phyloP scores from a whole-genome alignment of 306 rosid species.

The Castanospermum australe region DNA sequence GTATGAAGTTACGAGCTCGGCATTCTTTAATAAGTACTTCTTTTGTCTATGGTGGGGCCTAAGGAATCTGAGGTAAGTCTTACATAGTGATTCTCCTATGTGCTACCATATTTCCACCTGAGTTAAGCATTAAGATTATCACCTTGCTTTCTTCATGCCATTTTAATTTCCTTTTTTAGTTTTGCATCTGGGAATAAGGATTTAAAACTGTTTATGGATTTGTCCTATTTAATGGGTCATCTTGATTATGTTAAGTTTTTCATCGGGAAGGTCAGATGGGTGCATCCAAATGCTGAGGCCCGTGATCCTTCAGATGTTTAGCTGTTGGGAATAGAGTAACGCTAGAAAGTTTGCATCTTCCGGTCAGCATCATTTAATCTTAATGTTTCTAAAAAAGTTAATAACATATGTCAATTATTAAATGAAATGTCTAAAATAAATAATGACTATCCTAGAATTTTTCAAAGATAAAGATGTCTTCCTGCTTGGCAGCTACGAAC shows the following conservation, averaged over 20 bases:
- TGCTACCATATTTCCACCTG: background rate
- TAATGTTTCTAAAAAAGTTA: background rate
- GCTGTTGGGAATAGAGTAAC: background rate
- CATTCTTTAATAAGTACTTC: constrained; percentile 80
- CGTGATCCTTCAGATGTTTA: background rate
- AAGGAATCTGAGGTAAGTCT: constrained; percentile 71
- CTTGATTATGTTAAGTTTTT: background rate
- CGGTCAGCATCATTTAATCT: background rate
- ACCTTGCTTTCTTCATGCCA: background rate
- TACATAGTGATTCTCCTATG: background rate
- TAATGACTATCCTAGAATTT: no score
- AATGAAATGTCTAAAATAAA: no score
- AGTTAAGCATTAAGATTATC: background rate
- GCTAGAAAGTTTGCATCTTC: background rate
- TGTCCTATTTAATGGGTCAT: background rate
- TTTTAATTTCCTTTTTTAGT: background rate
- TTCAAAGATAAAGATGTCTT: background rate
- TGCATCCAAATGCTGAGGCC: no score
- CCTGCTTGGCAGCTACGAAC: background rate
- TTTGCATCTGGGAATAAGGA: background rate
- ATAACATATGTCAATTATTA: no score
- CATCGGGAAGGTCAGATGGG: background rate
- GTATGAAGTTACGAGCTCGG: constrained; percentile 55
- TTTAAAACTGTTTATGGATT: no score
- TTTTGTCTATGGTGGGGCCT: constrained; percentile 63